Evolutionary conservation across 1,284 basidiomycete genomes (phyloP).

Genomic region (Volvariella surrecta): DNA sequence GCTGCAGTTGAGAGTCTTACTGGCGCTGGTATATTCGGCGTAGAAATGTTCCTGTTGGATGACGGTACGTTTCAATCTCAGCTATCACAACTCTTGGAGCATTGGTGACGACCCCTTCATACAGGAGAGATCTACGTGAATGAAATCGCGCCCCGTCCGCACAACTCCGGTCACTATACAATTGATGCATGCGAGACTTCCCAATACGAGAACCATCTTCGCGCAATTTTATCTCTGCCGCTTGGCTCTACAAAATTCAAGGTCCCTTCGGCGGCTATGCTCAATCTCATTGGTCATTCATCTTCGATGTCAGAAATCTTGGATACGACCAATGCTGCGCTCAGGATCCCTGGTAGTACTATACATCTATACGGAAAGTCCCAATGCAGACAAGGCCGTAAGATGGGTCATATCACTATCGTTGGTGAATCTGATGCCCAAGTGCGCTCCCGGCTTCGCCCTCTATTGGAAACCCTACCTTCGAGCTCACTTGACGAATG

Average conservation of each 20-base stretch:
- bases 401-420: conserved; percentile 97
- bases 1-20: conserved; percentile 73
- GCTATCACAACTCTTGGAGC: not conserved
- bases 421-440: conserved; percentile 80
- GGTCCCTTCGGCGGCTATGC: conserved; percentile 86
- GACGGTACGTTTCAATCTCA: conserved; percentile 46
- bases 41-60: conserved; percentile 94
- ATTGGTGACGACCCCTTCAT: not conserved
- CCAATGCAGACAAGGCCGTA: conserved; percentile 84
- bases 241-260: conserved; percentile 87
- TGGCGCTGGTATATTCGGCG: conserved; percentile 95
- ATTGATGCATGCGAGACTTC: conserved; percentile 96
- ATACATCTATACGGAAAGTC: conserved; percentile 93
- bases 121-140: conserved; percentile 81
- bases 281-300: conserved; percentile 87
- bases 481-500: conserved; percentile 41
- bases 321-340: conserved; percentile 45
- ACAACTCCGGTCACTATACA: conserved; percentile 99
- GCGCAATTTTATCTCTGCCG: conserved; percentile 89
- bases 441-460: conserved; percentile 60
- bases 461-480: conserved; percentile 62
- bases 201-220: conserved; percentile 97
- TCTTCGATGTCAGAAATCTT: conserved; percentile 55
- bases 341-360: conserved; percentile 68
- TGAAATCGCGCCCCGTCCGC: conserved; percentile 98